phyloP scores from a whole-genome alignment of 225 moss, liverwort and hornwort species.

The Rhytidiadelphus loreus region DNA sequence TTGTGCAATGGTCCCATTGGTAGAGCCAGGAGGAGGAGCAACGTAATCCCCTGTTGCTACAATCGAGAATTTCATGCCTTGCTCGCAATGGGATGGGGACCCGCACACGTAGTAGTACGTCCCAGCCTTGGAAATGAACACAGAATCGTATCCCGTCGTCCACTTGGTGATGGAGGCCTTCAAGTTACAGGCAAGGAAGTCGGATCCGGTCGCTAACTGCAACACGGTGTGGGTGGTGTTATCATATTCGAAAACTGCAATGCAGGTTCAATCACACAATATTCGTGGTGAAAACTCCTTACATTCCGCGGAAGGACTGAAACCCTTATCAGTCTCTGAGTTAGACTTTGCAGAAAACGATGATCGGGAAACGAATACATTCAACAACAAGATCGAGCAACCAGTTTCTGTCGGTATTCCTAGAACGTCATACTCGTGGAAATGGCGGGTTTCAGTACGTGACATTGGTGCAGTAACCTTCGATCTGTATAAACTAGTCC shows the following conservation, averaged over 20 bases:
- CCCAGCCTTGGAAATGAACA: conserved; percentile 25
- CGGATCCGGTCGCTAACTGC: conserved; percentile 19
- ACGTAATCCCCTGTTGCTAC: conserved; percentile 19
- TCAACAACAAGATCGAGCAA: not conserved
- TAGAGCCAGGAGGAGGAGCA: not conserved
- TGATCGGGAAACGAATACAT: not conserved
- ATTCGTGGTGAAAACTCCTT: not conserved
- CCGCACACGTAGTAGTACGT: conserved; percentile 41
- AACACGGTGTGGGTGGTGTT: conserved; percentile 27
- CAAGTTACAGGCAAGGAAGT: conserved; percentile 18
- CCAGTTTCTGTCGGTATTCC: not conserved
- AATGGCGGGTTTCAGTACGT: not conserved
- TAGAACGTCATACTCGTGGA: not conserved
- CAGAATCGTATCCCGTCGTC: not conserved
- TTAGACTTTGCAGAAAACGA: not conserved
- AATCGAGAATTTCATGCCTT: conserved; percentile 34
- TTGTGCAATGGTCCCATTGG: not conserved
- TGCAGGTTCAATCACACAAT: not conserved
- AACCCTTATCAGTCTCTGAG: not conserved
- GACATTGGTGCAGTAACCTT: no score
- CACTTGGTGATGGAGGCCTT: not conserved
- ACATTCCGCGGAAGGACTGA: not conserved
- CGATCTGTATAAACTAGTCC: not conserved
- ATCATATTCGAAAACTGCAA: conserved; percentile 32
- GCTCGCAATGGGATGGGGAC: conserved; percentile 29